Base-by-base conservation (phyloP, 2,329 filamentous ascomycete species). In the Dothideomycetes sp. region DNA sequence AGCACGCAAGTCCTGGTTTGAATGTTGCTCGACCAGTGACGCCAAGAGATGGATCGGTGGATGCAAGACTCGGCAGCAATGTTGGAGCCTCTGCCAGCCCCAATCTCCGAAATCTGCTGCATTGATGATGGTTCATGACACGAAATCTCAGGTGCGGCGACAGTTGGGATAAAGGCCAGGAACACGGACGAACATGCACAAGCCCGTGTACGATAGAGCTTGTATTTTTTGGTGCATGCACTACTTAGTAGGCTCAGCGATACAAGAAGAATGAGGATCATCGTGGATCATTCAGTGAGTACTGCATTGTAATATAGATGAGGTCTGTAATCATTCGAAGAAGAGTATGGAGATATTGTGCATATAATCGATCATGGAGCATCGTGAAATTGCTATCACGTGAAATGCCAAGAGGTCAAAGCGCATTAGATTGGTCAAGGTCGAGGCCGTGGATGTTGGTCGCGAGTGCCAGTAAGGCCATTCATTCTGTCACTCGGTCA, bases 51-150 rank as follows among this genome's bases (percentile, higher is more conserved):
- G 48, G 43, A 15, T 49, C 49, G 34, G 43, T 40, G 14, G 51
- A 50, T 34, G 49, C 48, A 10, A 34, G 43, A 19, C 39, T 36
- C 15, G 36, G 36, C 14, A 24, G 16, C 30, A 39, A 36, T 11
- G 40, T 41, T 19, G 57, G 57, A 12, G 57, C 66, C 11, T 69
- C 65, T 44, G 66, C 66, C 10, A 68, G 64, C 45, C 66, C 66
- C 11, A 68, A 60, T 42, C 52, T 70, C 50, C 58, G 61, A 40
- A 69, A 70, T 48, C 47, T 70, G 43, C 50, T 70, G 45, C 62
- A 65, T 52, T 68, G 47, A 18, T 16, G 15, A 15, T 24, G 35
- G 9, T 9, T 8, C 8, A 11, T 16, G 19, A 7, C 11, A 12
- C 5, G 32, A 9, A 34, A 16, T 17, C 15, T 18, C 9, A 34